Base-by-base conservation (phyloP, 176 grass and related monocot genomes). In the Cymbopogon citratus region DNA sequence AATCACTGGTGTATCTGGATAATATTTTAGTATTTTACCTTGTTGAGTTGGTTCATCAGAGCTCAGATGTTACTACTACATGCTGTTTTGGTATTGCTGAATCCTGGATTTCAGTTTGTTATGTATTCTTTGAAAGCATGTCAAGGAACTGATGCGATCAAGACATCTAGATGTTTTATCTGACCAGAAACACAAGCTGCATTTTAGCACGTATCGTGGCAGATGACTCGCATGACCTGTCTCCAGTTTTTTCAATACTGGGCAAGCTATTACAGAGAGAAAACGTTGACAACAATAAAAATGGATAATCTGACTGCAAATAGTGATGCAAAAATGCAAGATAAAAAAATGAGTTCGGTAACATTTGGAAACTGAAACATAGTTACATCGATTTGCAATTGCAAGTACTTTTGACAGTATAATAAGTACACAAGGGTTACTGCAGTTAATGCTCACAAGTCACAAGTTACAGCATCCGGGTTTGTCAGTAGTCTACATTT, bases 401-500 rank as follows among this genome's bases (percentile, higher is more conserved):
- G 63, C 61, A 69, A 48, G 68, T 69, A 84, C 45, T 38, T 59
- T 59, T 63, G 24, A 33, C 23, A 34, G 0, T 44, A 64, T 2
- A 33, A 63, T 14, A 18, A 49, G 21, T 57, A 57, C 19, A 57
- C 19, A 11, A n/a, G 56, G n/a, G 9, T 59, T 12, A 59, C 9
- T 59, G 56, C n/a, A 52, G 40, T 62, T 12, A 31, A 69, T n/a
- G 38, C 38, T 74, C 48, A 59, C 34, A 68, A 56, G 69, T 75
- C 69, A 89, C 77, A n/a, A n/a, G n/a, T n/a, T n/a, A n/a, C n/a
- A 76, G 16, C 38, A 71, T 73, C 44, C 1, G 56, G 73, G 78
- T 77, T 40, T 28, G 24, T 63, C 60, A 70, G 74, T 59, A 27
- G 31, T 45, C 27, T 59, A 18, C 60, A 70, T 54, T 44, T 39